A percentile compares a stretch with the other conserved stretches of the same genome.
Evolutionary conservation across 2,329 filamentous ascomycete species (phyloP).

Genomic region (Alternaria brassicae): DNA sequence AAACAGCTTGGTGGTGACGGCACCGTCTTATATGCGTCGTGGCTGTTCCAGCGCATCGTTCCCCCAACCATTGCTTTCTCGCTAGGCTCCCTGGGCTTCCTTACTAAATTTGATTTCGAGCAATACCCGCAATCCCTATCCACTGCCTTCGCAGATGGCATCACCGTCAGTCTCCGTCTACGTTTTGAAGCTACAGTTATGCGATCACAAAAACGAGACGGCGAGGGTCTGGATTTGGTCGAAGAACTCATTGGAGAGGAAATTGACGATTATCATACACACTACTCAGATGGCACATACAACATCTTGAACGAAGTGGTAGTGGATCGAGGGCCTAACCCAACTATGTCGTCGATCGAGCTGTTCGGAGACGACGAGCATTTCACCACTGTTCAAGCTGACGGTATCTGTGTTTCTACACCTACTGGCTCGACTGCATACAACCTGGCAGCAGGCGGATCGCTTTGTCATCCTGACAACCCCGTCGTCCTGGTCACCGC

Average conservation of each 20-base stretch:
- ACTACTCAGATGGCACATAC: conserved; percentile 81
- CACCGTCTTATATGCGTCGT: conserved; percentile 95
- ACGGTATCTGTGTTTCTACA: conserved; percentile 91
- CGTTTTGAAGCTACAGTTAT: conserved; percentile 95
- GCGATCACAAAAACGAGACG: conserved; percentile 67
- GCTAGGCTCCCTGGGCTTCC: conserved; percentile 88
- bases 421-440: conserved; percentile 95
- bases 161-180: conserved; percentile 85
- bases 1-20: conserved; percentile 81
- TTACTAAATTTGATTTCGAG: conserved; percentile 95
- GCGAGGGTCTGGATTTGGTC: conserved; percentile 63
- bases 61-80: conserved; percentile 92
- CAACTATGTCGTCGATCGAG: conserved; percentile 91
- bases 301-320: conserved; percentile 98
- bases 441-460: conserved; percentile 94
- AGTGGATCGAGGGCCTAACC: conserved; percentile 89
- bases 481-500: conserved; percentile 94
- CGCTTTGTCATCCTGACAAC: conserved; percentile 93
- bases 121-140: conserved; percentile 73
- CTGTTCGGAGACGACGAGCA: conserved; percentile 95
- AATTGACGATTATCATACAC: conserved; percentile 82
- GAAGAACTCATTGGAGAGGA: conserved; percentile 91
- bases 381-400: conserved; percentile 91
- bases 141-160: conserved; percentile 78
- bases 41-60: conserved; percentile 95